A percentile compares a stretch with the other conserved stretches of the same genome.
Evolutionary conservation across 208 protist genomes (phyloP).

Genomic region (Trypanosoma grayi): DNA sequence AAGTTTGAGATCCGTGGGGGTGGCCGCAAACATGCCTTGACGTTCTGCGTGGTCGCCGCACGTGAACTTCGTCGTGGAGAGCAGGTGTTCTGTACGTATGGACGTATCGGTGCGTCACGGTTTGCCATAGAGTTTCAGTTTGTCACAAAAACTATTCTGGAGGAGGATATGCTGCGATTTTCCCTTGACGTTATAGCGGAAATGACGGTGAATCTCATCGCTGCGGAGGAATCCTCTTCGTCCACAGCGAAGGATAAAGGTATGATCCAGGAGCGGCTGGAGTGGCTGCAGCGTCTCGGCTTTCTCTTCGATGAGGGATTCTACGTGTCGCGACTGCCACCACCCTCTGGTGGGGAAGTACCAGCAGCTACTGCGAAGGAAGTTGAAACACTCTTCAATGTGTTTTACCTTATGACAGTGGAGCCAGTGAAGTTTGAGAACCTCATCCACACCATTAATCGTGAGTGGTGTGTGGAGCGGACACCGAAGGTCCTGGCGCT

Average conservation of each 20-base stretch:
- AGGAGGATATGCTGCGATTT: slow-evolving; percentile 65
- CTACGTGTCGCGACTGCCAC: slow-evolving; percentile 46
- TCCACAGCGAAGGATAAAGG: neutral
- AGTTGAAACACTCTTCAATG: slow-evolving; percentile 32
- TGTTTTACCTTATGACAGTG: slow-evolving; percentile 38
- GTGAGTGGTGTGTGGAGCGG: slow-evolving; percentile 40
- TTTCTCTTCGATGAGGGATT: slow-evolving; percentile 84
- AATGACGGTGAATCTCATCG: slow-evolving; percentile 9
- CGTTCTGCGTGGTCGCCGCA: slow-evolving; percentile 66
- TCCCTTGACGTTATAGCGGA: slow-evolving; percentile 33
- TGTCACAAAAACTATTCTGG: slow-evolving; percentile 45
- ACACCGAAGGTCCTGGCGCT: slow-evolving; percentile 15
- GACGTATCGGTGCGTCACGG: slow-evolving; percentile 64
- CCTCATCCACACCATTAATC: slow-evolving; percentile 36
- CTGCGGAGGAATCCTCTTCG: neutral
- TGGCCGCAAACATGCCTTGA: slow-evolving; percentile 66
- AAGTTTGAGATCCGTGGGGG: slow-evolving; percentile 73
- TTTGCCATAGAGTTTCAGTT: slow-evolving; percentile 88
- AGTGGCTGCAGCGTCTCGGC: slow-evolving; percentile 68
- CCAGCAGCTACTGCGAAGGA: slow-evolving; percentile 22
- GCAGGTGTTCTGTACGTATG: slow-evolving; percentile 82
- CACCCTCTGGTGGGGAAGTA: slow-evolving; percentile 7
- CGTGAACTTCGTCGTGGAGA: slow-evolving; percentile 55
- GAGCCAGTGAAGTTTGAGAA: slow-evolving; percentile 11
- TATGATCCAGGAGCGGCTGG: slow-evolving; percentile 39